phyloP scores from a whole-genome alignment of 306 rosid genomes.

The Bauhinia variegata region DNA sequence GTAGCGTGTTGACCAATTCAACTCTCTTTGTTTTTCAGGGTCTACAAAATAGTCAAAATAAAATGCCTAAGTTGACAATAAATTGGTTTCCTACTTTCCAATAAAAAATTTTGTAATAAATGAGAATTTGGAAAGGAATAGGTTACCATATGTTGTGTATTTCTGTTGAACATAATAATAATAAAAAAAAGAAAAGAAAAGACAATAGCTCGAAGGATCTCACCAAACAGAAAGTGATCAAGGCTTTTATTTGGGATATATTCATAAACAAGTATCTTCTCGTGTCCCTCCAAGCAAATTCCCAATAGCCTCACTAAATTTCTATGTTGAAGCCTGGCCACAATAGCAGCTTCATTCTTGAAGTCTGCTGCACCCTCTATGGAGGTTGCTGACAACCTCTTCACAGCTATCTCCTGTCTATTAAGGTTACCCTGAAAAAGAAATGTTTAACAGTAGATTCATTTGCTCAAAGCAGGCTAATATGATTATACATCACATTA shows the following conservation, averaged over 20 bases:
- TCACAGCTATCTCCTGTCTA: conserved; percentile 59
- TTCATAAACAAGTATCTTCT: conserved; percentile 64
- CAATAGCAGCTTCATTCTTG: conserved; percentile 55
- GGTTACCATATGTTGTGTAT: too few species aligned
- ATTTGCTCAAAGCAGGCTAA: background rate
- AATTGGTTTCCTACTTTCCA: too few species aligned
- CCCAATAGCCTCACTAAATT: conserved; percentile 59
- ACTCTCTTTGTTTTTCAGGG: background rate
- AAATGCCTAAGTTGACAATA: background rate
- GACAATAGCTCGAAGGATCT: too few species aligned
- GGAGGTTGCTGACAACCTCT: conserved; percentile 52
- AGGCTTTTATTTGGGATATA: conserved; percentile 61
- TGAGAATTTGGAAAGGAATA: too few species aligned
- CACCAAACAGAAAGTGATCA: conserved; percentile 53
- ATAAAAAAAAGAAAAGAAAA: too few species aligned
- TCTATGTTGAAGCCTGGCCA: conserved; percentile 65
- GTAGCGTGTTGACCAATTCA: conserved; percentile 49
- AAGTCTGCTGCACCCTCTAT: conserved; percentile 56
- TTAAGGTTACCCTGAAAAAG: conserved; percentile 52
- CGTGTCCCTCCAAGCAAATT: conserved; percentile 53
- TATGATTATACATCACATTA: background rate
- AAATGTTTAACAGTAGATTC: background rate
- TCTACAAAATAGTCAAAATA: conserved; percentile 34
- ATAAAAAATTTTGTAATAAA: too few species aligned
- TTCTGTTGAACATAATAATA: too few species aligned